Evolutionary conservation across 2,329 filamentous ascomycete genomes (phyloP).

Genomic region (Scolecobasidium constrictum): DNA sequence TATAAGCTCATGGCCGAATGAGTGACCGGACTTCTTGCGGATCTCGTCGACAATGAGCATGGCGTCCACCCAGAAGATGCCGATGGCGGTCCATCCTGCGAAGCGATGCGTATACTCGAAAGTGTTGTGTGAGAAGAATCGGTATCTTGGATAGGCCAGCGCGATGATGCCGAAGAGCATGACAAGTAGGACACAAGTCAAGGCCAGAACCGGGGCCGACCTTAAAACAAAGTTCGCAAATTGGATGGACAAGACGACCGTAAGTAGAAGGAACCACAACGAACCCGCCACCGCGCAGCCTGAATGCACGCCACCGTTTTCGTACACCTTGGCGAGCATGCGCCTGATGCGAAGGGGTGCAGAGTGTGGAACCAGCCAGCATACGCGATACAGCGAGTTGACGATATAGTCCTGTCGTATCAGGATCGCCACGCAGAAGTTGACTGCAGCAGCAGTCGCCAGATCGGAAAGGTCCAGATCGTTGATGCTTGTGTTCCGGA

Average conservation of each 20-base stretch:
- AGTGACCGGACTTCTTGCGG: conserved; percentile 16
- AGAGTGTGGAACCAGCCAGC: conserved; percentile 20
- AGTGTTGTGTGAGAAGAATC: conserved; percentile 18
- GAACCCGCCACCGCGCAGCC: conserved; percentile 25
- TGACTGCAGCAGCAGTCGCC: conserved; percentile 22
- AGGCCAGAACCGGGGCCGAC: conserved; percentile 13
- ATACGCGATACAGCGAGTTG: conserved; percentile 26
- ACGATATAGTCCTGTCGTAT: conserved; percentile 30
- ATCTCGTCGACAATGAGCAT: conserved; percentile 11
- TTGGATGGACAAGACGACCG: conserved; percentile 19
- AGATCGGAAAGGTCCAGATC: conserved; percentile 15
- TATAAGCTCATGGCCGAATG: conserved; percentile 30
- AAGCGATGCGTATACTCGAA: conserved; percentile 26
- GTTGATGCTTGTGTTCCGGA: conserved; percentile 8
- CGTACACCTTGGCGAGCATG: conserved; percentile 28
- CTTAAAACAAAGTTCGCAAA: conserved; percentile 13
- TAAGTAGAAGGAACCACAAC: conserved; percentile 34
- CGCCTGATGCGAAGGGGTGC: conserved; percentile 24
- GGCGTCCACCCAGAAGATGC: conserved; percentile 21
- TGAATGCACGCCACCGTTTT: conserved; percentile 29
- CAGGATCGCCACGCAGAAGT: conserved; percentile 23
- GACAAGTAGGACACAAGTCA: conserved; percentile 15
- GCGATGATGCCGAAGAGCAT: conserved; percentile 18
- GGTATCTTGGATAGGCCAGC: conserved; percentile 17
- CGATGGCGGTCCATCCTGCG: conserved; percentile 21